phyloP scores from a whole-genome alignment of 1,284 basidiomycete genomes.

The Fistulinella cinereoalba region DNA sequence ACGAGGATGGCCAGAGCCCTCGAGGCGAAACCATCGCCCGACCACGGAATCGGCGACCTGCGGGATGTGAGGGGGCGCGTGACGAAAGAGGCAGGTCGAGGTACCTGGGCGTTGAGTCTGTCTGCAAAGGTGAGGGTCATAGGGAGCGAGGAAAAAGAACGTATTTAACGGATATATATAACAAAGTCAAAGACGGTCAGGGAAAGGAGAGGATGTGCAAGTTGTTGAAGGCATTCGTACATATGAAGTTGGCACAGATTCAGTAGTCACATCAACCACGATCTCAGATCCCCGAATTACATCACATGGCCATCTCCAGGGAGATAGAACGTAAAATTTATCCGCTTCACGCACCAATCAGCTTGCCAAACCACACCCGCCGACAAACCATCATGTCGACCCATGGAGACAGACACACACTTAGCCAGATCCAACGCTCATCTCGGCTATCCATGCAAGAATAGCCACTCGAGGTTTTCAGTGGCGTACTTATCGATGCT shows the following conservation, averaged over 20 bases:
- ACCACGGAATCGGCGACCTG: slow-evolving; percentile 68
- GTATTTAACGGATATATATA: slow-evolving; percentile 24
- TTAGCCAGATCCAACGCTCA: not conserved
- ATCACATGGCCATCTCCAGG: slow-evolving; percentile 18
- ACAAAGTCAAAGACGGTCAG: slow-evolving; percentile 14
- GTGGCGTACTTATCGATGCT: no score
- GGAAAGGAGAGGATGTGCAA: slow-evolving; percentile 3
- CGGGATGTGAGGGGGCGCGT: slow-evolving; percentile 1
- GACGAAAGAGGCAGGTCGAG: not conserved
- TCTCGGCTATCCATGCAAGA: not conserved
- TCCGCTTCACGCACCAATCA: slow-evolving; percentile 7
- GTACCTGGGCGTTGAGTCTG: slow-evolving; percentile 42
- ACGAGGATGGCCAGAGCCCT: slow-evolving; percentile 75
- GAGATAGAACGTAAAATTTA: slow-evolving; percentile 25
- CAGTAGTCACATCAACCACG: slow-evolving; percentile 8
- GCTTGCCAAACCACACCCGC: not conserved
- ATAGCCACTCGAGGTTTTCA: no score
- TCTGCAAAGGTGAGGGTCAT: slow-evolving; percentile 42
- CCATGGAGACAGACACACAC: not conserved
- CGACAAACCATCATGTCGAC: not conserved
- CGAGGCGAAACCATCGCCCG: slow-evolving; percentile 82
- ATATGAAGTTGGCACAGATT: slow-evolving; percentile 14
- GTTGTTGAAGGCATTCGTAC: slow-evolving; percentile 1
- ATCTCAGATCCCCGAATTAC: slow-evolving; percentile 19
- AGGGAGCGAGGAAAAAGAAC: slow-evolving; percentile 15